Percentiles rank a stretch among this genome's conserved stretches.
Evolutionary conservation across 1,284 basidiomycete genomes (phyloP).

Genomic region (Tilletia indica): DNA sequence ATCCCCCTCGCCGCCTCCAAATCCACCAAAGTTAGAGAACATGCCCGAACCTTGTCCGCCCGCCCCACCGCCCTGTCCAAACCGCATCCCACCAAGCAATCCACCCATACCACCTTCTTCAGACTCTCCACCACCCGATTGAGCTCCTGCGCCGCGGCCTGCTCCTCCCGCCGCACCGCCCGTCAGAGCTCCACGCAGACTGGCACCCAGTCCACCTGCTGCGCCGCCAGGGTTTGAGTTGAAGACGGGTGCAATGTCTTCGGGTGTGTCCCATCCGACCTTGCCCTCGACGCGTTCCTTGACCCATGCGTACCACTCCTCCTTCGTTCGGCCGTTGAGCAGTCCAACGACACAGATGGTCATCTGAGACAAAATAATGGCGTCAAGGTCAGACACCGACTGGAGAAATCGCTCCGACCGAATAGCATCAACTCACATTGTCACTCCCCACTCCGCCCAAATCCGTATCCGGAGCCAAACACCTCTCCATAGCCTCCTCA

Average conservation of each 20-base stretch:
- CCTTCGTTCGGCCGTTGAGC: conserved; percentile 78
- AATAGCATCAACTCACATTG: conserved; percentile 61
- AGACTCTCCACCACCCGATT: neutral
- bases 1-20: conserved; percentile 41
- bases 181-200: conserved; percentile 24
- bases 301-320: conserved; percentile 92
- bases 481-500: conserved; percentile 87
- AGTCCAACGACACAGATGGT: conserved; percentile 88
- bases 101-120: neutral
- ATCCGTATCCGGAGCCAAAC: conserved; percentile 88
- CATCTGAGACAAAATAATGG: conserved; percentile 62
- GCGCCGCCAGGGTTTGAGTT: conserved; percentile 59
- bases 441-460: conserved; percentile 95
- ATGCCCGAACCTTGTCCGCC: conserved; percentile 33
- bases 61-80: conserved; percentile 30
- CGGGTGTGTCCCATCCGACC: conserved; percentile 71
- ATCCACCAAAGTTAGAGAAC: conserved; percentile 47
- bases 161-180: conserved; percentile 2
- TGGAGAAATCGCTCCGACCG: no score
- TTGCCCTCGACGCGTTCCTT: conserved; percentile 75
- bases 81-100: conserved; percentile 3
- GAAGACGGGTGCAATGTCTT: conserved; percentile 57
- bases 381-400: no score
- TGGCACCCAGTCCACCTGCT: conserved; percentile 16
- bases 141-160: neutral